These are phyloP conservation scores for Aspergillus sparsus DNA, from an alignment of 495 filamentous ascomycete species.

Conservation along the genomic window DNA sequence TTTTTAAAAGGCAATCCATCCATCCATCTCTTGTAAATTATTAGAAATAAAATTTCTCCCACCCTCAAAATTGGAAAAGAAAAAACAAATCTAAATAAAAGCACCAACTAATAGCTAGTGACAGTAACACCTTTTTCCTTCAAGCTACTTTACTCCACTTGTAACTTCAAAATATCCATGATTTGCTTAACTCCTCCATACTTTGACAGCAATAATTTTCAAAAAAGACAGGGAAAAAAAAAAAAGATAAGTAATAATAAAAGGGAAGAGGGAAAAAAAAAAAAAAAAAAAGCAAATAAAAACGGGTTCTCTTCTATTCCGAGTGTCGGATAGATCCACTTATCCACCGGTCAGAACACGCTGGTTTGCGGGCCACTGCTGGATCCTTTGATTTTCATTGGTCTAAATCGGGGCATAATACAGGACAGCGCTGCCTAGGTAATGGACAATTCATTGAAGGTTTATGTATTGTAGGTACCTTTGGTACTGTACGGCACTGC, in stretches of 20 bases:
- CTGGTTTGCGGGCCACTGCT: background rate
- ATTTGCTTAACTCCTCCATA: no score
- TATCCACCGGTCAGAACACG: slow-evolving; percentile 11
- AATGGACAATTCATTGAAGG: no score
- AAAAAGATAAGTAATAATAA: background rate
- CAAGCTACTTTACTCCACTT: background rate
- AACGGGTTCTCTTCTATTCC: background rate
- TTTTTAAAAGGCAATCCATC: background rate
- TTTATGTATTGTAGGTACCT: no score
- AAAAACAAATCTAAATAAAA: slow-evolving; percentile 1
- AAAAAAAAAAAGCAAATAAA: slow-evolving; percentile 7
- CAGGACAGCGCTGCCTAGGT: background rate
- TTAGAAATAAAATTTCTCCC: background rate
- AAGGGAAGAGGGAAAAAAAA: background rate
- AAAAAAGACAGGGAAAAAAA: no score
- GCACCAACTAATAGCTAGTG: background rate
- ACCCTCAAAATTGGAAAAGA: background rate
- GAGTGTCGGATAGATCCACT: slow-evolving; percentile 2
- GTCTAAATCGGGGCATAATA: background rate
- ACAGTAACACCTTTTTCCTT: background rate
- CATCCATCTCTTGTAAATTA: background rate
- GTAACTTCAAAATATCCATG: no score
- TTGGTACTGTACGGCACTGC: background rate
- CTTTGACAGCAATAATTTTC: no score
- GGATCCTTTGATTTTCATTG: background rate